Percentiles rank a stretch among this genome's conserved stretches.
phyloP scores from a whole-genome alignment of 805 yeast genomes.

The Saturnispora bothae region DNA sequence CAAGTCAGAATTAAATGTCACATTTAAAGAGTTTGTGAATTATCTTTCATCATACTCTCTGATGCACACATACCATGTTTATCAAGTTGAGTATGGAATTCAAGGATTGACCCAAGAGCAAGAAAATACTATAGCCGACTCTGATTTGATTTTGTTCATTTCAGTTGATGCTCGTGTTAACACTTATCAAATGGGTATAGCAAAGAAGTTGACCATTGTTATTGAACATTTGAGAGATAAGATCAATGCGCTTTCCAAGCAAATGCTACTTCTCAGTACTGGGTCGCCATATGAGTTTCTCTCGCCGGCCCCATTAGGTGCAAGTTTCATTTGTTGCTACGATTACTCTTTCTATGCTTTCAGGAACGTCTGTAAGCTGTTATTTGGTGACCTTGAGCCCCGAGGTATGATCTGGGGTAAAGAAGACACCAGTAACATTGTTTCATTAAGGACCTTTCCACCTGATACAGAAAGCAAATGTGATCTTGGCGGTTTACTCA shows the following conservation, averaged over 20 bases:
- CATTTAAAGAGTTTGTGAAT: constrained; percentile 36
- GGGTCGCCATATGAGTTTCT: constrained; percentile 55
- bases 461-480: not conserved
- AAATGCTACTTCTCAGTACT: constrained; percentile 48
- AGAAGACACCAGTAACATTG: not conserved
- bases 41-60: constrained; percentile 28
- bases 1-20: constrained; percentile 3
- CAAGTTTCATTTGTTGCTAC: constrained; percentile 49
- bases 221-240: constrained; percentile 7
- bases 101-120: constrained; percentile 46
- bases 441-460: not conserved
- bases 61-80: constrained; percentile 32
- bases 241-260: constrained; percentile 28
- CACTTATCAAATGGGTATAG: constrained; percentile 51
- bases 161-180: constrained; percentile 49
- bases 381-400: constrained; percentile 45
- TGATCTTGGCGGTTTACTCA: constrained; percentile 8
- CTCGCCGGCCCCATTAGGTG: constrained; percentile 42
- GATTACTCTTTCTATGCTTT: constrained; percentile 48
- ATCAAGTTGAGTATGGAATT: constrained; percentile 50
- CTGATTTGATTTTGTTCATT: constrained; percentile 41
- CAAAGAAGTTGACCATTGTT: constrained; percentile 41
- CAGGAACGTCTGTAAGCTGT: constrained; percentile 36
- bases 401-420: constrained; percentile 46
- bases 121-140: constrained; percentile 40